Evolutionary conservation across 768 basidiomycete genomes (phyloP).

Genomic region (Tricholoma sp.): DNA sequence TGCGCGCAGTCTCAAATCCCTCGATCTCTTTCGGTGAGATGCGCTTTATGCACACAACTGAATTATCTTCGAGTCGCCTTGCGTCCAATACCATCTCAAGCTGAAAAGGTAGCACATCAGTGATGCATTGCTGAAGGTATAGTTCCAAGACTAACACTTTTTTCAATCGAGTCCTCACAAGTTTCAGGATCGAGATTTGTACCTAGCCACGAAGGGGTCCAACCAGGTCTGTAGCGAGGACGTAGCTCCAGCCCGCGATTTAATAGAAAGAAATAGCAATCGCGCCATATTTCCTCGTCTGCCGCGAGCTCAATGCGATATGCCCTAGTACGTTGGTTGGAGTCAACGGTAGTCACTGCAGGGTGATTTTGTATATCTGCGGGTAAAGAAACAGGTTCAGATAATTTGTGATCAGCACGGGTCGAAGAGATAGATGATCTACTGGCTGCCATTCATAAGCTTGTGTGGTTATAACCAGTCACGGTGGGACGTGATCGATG

Average conservation of each 20-base stretch:
- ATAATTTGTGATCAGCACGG: too few relatives aligned
- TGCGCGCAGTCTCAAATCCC: neutral
- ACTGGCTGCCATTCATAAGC: too few relatives aligned
- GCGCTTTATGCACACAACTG: slow-evolving; percentile 8
- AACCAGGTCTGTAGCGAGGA: slow-evolving; percentile 21
- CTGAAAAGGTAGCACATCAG: neutral
- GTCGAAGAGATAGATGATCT: too few relatives aligned
- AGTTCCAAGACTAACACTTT: neutral
- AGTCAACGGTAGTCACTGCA: neutral
- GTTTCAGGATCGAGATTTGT: slow-evolving; percentile 4
- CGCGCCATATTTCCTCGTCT: slow-evolving; percentile 12
- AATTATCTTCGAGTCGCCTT: neutral
- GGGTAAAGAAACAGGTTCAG: too few relatives aligned
- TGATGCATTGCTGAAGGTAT: too few relatives aligned
- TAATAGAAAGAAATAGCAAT: slow-evolving; percentile 19
- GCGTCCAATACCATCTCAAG: slow-evolving; percentile 9
- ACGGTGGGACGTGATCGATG: too few relatives aligned
- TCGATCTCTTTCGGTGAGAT: neutral
- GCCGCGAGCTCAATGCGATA: neutral
- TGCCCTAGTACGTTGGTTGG: too few relatives aligned
- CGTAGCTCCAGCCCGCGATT: slow-evolving; percentile 21
- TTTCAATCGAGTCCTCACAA: slow-evolving; percentile 3
- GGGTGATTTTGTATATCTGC: too few relatives aligned
- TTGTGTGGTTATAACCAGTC: too few relatives aligned
- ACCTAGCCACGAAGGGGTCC: slow-evolving; percentile 25